These are phyloP conservation scores for Phylloporus sp. DNA, from an alignment of 768 basidiomycete species.

Conservation along the genomic window DNA sequence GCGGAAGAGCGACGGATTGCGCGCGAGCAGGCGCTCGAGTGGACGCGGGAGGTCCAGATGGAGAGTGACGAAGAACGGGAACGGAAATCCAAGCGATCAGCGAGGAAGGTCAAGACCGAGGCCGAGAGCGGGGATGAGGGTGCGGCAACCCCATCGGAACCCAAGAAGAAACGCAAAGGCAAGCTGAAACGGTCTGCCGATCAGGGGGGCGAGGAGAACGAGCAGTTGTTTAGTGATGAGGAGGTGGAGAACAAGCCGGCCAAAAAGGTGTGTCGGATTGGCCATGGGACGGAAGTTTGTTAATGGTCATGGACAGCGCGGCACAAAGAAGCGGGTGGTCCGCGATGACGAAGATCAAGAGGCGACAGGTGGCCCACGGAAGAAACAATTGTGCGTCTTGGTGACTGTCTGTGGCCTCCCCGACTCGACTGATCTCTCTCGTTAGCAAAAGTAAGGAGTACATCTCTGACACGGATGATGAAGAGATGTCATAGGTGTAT, in stretches of 20 bases:
- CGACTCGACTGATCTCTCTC: background rate
- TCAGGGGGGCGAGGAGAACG: constrained; percentile 55
- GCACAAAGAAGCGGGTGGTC: constrained; percentile 70
- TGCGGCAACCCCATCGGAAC: constrained; percentile 33
- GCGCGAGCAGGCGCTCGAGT: constrained; percentile 75
- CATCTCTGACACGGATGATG: constrained; percentile 85
- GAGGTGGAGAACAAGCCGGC: constrained; percentile 55
- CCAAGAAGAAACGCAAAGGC: constrained; percentile 77
- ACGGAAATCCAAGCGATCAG: constrained; percentile 52
- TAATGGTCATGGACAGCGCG: constrained; percentile 29
- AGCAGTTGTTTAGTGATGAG: constrained; percentile 66
- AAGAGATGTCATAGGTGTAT: constrained; percentile 56
- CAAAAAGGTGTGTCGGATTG: constrained; percentile 54
- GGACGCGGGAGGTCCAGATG: constrained; percentile 65
- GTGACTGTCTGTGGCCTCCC: background rate
- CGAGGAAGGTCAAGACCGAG: constrained; percentile 51
- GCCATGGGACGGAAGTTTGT: background rate
- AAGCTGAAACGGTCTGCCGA: constrained; percentile 57
- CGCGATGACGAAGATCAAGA: constrained; percentile 80
- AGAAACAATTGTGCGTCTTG: constrained; percentile 68
- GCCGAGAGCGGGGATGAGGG: constrained; percentile 51
- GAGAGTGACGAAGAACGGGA: constrained; percentile 80
- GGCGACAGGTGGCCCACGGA: constrained; percentile 54
- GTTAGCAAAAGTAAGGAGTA: constrained; percentile 84
- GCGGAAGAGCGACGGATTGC: constrained; percentile 73